Percentiles rank a stretch among this genome's conserved stretches.
phyloP scores from a whole-genome alignment of 306 rosid species.

The Vigna unguiculata region DNA sequence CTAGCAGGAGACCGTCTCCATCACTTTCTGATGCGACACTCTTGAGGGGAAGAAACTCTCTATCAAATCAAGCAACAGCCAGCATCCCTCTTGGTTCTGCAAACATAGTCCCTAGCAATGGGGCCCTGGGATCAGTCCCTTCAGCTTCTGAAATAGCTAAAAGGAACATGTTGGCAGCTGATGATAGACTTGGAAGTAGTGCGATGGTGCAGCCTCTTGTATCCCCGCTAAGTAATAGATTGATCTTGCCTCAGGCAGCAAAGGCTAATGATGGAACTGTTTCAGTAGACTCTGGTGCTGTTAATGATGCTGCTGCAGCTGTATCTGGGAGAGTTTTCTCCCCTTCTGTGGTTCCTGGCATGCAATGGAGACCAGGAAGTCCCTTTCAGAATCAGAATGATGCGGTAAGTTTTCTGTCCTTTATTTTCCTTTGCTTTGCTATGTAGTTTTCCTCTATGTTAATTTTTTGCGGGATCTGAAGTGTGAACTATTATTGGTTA shows the following conservation, averaged over 20 bases:
- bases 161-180: slow-evolving; percentile 78
- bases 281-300: slow-evolving; percentile 69
- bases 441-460: slow-evolving; percentile 34
- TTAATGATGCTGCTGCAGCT: slow-evolving; percentile 72
- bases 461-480: slow-evolving; percentile 12
- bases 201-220: slow-evolving; percentile 78
- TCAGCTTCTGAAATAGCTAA: slow-evolving; percentile 76
- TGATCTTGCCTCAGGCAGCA: slow-evolving; percentile 72
- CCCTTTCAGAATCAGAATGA: slow-evolving; percentile 85
- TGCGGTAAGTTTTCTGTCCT: slow-evolving; percentile 53
- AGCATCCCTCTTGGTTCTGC: slow-evolving; percentile 69
- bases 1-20: slow-evolving; percentile 85
- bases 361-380: slow-evolving; percentile 99
- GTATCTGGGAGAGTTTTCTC: slow-evolving; percentile 82
- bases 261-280: slow-evolving; percentile 74
- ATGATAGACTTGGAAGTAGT: slow-evolving; percentile 86
- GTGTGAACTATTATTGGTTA: slow-evolving; percentile 10
- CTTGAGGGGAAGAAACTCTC: slow-evolving; percentile 71
- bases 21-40: slow-evolving; percentile 83
- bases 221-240: slow-evolving; percentile 72
- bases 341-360: slow-evolving; percentile 78
- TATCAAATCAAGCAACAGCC: slow-evolving; percentile 68
- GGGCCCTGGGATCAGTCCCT: slow-evolving; percentile 69
- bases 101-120: slow-evolving; percentile 67
- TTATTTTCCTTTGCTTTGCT: slow-evolving; percentile 16